Base-by-base conservation (phyloP, 306 rosid genomes). In the Dalbergia oliveri region DNA sequence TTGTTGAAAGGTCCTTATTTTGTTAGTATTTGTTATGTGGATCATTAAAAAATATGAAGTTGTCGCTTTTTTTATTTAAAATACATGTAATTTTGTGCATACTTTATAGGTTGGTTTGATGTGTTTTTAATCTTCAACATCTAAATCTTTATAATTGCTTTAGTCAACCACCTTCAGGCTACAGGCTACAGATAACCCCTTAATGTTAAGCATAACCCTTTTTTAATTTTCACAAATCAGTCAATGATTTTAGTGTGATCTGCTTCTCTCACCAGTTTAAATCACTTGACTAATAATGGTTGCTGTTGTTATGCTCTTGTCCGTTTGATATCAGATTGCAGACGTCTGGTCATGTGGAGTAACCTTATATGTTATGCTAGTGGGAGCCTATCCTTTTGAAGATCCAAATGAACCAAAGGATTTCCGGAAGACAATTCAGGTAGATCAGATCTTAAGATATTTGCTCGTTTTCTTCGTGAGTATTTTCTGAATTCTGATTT, bases 321-420 rank as follows among this genome's bases (percentile, higher is more conserved):
- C 76, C 70, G 81, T 82, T 47, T 74, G 53, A 66, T 77, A 66
- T 77, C 91, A 93, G 98, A 81, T 84, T 84, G 97, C 98, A 73
- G 98, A 93, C 88, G 98, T 93, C 54, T 93, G 98, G 98, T 93
- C 98, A 11, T 91, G 97, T 84, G 98, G 97, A 72, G 98, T 93
- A 51, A 91, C 97, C 78, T 89, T 93, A 69, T 93, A 90, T 67
- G 98, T 93, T 71, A 91, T 93, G 98, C 84, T 93, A 66, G 92
- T 93, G 37, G 97, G 98, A 77, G 82, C 84, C 37, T 93, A 93
- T 86, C 98, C 98, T 82, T 93, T 93, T 47, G 98, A 93, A 81
- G 98, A 93, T 78, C 98, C 97, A 60, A 91, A 82, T 69, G 94
- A 91, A 72, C 97, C 98, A 43, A 91, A 85, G 83, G 97, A 93